Base-by-base conservation (phyloP, 192 early-diverging fungal species). In the Radiomyces spectabilis region DNA sequence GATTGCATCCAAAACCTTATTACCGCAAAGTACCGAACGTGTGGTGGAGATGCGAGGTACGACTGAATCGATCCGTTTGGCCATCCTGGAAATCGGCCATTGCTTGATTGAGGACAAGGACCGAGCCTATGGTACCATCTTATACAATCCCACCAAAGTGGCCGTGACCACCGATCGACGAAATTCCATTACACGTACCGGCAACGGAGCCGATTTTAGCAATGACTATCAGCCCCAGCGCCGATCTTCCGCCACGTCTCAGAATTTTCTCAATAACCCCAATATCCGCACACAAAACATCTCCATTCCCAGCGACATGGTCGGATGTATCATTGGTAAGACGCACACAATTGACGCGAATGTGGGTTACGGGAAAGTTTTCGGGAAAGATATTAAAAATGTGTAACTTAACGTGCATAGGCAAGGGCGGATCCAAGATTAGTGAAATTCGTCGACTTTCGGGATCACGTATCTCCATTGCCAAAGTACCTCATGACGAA, bases 281-380 rank as follows among this genome's bases (percentile, higher is more conserved):
- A 78, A 82, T 62, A 76, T 80, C 57, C 82, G 85, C 62, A 89
- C 81, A 10, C 85, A 91, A 59, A 82, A 94, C 52, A 91, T 97
- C 55, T 82, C 81, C 43, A 92, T 98, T 40, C 92, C 95, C 9
- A 83, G 84, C 60, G 91, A 94, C 64, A 88, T 96, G 87, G 93
- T 94, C 33, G 95, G 95, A 19, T 92, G 91, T 57, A 91, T 98
- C 61, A 98, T 98, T 69, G 95, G 95, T 45, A n/a, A n/a, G n/a
- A n/a, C n/a, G n/a, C n/a, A n/a, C n/a, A n/a, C n/a, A n/a, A n/a
- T n/a, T n/a, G n/a, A n/a, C n/a, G n/a, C n/a, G n/a, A n/a, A n/a
- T n/a, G n/a, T n/a, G n/a, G n/a, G n/a, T n/a, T n/a, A n/a, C n/a
- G n/a, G n/a, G n/a, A n/a, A n/a, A n/a, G n/a, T n/a, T n/a, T n/a